Conservation (phyloP, 2,329 filamentous ascomycete genomes). For the Rhynchosporium graminicola region DNA sequence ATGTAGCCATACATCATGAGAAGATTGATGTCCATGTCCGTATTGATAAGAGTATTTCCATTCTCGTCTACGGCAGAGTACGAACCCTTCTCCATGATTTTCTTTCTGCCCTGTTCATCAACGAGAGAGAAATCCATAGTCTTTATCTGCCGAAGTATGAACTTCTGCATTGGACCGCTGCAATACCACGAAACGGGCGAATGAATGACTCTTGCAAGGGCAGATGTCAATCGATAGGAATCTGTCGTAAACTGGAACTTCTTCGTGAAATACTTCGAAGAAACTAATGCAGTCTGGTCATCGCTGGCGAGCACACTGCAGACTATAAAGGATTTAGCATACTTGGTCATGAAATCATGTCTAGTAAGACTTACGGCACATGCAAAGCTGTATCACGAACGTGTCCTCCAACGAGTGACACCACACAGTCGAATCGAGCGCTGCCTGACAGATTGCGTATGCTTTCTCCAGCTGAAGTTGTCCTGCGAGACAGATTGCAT, state of each 20-base stretch:
- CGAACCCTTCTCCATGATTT: slow-evolving; percentile 46
- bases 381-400: slow-evolving; percentile 74
- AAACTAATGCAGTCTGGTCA: slow-evolving; percentile 69
- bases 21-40: slow-evolving; percentile 70
- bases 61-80: slow-evolving; percentile 42
- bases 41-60: slow-evolving; percentile 37
- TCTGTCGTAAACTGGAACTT: slow-evolving; percentile 79
- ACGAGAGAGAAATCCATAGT: slow-evolving; percentile 74
- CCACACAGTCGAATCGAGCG: slow-evolving; percentile 80
- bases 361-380: slow-evolving; percentile 59
- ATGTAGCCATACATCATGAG: slow-evolving; percentile 91
- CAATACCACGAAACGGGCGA: slow-evolving; percentile 75
- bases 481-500: slow-evolving; percentile 74
- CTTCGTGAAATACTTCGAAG: slow-evolving; percentile 82
- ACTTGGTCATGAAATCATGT: neutral
- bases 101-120: slow-evolving; percentile 50
- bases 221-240: slow-evolving; percentile 79
- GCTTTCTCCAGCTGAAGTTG: slow-evolving; percentile 67
- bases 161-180: slow-evolving; percentile 83
- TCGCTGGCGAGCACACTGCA: slow-evolving; percentile 83
- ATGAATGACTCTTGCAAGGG: slow-evolving; percentile 74
- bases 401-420: slow-evolving; percentile 66
- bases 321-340: slow-evolving; percentile 47
- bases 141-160: slow-evolving; percentile 87
- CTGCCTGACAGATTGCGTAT: slow-evolving; percentile 78